Conservation (phyloP, 2,329 filamentous ascomycete species). For the Sphaerulina vaccinii region DNA sequence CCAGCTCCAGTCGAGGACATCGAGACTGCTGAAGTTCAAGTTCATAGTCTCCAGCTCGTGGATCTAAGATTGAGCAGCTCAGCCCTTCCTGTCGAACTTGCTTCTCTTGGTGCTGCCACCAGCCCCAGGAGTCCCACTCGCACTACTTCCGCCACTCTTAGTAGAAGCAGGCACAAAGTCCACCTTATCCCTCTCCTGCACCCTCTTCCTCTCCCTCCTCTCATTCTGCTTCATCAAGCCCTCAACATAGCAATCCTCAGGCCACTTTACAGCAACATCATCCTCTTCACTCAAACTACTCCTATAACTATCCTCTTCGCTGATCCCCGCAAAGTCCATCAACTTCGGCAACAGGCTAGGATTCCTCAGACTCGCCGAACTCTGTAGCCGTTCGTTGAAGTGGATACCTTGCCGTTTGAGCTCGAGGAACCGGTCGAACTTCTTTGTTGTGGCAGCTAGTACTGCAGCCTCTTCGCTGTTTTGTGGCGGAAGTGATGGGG, state of each 20-base stretch:
- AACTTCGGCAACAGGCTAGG: slow-evolving; percentile 71
- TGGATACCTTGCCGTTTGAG: slow-evolving; percentile 76
- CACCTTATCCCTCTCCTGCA: slow-evolving; percentile 32
- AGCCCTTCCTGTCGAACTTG: slow-evolving; percentile 19
- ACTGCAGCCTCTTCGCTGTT: slow-evolving; percentile 32
- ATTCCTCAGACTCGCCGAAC: slow-evolving; percentile 67
- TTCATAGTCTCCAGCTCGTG: too few species aligned
- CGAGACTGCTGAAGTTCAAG: neutral
- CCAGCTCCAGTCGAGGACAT: neutral
- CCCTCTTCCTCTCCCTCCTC: slow-evolving; percentile 42
- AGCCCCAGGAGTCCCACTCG: slow-evolving; percentile 3
- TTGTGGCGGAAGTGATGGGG: slow-evolving; percentile 57
- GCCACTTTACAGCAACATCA: slow-evolving; percentile 43
- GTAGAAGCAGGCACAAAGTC: slow-evolving; percentile 37
- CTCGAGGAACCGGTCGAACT: slow-evolving; percentile 70
- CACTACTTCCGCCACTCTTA: slow-evolving; percentile 15
- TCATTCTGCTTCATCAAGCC: slow-evolving; percentile 35
- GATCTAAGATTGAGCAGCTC: neutral
- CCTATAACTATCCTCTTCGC: slow-evolving; percentile 60
- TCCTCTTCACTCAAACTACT: slow-evolving; percentile 52
- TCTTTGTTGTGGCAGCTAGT: slow-evolving; percentile 54
- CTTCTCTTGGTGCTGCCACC: slow-evolving; percentile 12
- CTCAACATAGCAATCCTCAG: slow-evolving; percentile 46
- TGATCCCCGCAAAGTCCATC: slow-evolving; percentile 64
- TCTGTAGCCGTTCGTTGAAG: slow-evolving; percentile 73